These are phyloP conservation scores for Microbotryum saponariae DNA, from an alignment of 1,284 basidiomycete species.

Conservation along the genomic window DNA sequence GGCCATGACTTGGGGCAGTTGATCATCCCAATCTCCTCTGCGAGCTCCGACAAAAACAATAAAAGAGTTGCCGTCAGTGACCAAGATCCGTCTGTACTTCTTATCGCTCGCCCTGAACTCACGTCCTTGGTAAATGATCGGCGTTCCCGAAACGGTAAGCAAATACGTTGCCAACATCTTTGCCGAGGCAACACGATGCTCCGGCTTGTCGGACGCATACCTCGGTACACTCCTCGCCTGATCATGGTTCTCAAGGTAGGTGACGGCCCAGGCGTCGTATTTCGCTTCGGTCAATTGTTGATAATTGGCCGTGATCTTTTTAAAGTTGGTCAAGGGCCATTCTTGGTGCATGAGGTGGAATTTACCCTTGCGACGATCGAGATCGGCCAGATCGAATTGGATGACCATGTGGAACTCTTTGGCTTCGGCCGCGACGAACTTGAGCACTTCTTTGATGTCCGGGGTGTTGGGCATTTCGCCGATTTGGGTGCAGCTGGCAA, in stretches of 20 bases:
- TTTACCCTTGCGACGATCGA: slow-evolving; percentile 10
- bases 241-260: slow-evolving; percentile 55
- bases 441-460: slow-evolving; percentile 12
- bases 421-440: slow-evolving; percentile 55
- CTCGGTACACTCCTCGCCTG: slow-evolving; percentile 52
- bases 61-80: not conserved
- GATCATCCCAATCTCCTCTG: slow-evolving; percentile 58
- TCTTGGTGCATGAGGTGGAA: slow-evolving; percentile 45
- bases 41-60: not conserved
- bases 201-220: slow-evolving; percentile 54
- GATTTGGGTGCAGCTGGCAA: slow-evolving; percentile 51
- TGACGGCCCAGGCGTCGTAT: slow-evolving; percentile 5
- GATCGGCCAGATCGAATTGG: slow-evolving; percentile 48
- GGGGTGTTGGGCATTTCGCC: slow-evolving; percentile 59
- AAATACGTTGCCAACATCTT: slow-evolving; percentile 60
- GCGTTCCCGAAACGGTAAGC: slow-evolving; percentile 56
- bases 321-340: slow-evolving; percentile 56
- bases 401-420: slow-evolving; percentile 59
- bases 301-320: slow-evolving; percentile 47
- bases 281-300: slow-evolving; percentile 50
- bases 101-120: not conserved
- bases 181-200: slow-evolving; percentile 52
- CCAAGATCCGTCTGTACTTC: no score
- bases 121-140: slow-evolving; percentile 62
- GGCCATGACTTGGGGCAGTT: slow-evolving; percentile 61